A percentile compares a stretch with the other conserved stretches of the same genome.
Conservation (phyloP, 2,329 filamentous ascomycete species). For the Mollisiaceae sp. region DNA sequence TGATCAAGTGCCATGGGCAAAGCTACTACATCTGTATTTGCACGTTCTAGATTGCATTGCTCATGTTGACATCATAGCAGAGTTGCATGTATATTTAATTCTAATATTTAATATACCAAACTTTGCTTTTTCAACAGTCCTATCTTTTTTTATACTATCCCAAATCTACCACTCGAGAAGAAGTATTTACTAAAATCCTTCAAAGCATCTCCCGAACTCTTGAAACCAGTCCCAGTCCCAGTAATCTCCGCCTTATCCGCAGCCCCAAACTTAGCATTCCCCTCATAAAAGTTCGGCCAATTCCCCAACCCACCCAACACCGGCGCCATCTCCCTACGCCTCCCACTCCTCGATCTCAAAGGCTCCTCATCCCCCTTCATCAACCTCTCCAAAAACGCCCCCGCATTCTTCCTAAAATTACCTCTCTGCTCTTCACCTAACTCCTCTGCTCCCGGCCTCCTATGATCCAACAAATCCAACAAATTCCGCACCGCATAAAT, state of each 20-base stretch:
- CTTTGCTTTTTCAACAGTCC: background rate
- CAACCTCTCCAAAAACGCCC: background rate
- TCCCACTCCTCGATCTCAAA: background rate
- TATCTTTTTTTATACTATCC: background rate
- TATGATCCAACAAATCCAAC: background rate
- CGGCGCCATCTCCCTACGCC: background rate
- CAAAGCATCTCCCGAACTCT: too few species aligned
- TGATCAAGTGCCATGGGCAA: background rate
- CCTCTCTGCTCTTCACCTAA: background rate
- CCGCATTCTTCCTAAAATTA: background rate
- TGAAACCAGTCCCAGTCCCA: too few species aligned
- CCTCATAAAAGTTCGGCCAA: background rate
- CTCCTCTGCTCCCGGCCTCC: background rate
- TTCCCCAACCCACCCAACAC: background rate
- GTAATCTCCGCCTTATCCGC: too few species aligned
- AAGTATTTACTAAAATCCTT: background rate
- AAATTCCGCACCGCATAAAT: background rate
- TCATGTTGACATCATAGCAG: background rate
- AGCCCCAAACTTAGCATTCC: too few species aligned
- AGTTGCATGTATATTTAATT: background rate
- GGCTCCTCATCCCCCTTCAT: background rate
- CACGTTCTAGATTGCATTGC: background rate
- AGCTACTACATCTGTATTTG: background rate
- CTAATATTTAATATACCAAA: background rate
- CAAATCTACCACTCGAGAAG: background rate